A percentile compares a stretch with the other conserved stretches of the same genome.
Conservation (phyloP, 2,329 filamentous ascomycete genomes). For the Stachybotrys chartarum region DNA sequence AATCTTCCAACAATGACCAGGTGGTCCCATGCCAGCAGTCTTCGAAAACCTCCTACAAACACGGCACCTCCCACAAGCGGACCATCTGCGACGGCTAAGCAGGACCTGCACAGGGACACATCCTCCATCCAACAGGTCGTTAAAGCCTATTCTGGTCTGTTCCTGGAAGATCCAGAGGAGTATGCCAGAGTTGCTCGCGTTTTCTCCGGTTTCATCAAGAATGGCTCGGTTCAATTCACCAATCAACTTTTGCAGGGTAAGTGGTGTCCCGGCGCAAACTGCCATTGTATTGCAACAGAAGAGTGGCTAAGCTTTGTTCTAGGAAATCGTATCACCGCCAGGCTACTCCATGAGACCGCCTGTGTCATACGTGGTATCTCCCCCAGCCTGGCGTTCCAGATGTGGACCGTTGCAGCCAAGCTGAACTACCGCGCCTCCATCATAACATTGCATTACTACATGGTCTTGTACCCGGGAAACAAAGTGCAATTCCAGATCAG, state of each 20-base stretch:
- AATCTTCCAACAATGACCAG: too few relatives aligned
- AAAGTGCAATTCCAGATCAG: constrained; percentile 6
- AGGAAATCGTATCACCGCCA: constrained; percentile 13
- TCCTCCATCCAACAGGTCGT: background rate
- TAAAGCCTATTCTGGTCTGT: background rate
- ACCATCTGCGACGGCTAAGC: too few relatives aligned
- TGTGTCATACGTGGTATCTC: constrained; percentile 16
- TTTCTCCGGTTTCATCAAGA: background rate
- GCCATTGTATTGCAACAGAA: background rate
- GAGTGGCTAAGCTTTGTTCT: background rate
- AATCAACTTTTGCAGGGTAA: background rate
- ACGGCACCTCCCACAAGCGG: too few relatives aligned
- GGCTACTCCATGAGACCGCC: constrained; percentile 17
- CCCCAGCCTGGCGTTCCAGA: constrained; percentile 1
- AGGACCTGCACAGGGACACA: too few relatives aligned
- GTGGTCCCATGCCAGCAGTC: too few relatives aligned
- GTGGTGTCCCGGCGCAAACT: background rate
- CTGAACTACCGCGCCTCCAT: constrained; percentile 21
- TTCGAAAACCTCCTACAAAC: too few relatives aligned
- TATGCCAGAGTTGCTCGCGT: background rate
- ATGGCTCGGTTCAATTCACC: background rate
- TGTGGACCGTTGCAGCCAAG: constrained; percentile 25
- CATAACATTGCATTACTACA: constrained; percentile 10
- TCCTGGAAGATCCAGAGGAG: background rate
- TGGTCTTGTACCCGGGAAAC: constrained; percentile 1